phyloP scores from a whole-genome alignment of 2,329 filamentous ascomycete genomes.

The Hymenotorrendiella dingleyae region DNA sequence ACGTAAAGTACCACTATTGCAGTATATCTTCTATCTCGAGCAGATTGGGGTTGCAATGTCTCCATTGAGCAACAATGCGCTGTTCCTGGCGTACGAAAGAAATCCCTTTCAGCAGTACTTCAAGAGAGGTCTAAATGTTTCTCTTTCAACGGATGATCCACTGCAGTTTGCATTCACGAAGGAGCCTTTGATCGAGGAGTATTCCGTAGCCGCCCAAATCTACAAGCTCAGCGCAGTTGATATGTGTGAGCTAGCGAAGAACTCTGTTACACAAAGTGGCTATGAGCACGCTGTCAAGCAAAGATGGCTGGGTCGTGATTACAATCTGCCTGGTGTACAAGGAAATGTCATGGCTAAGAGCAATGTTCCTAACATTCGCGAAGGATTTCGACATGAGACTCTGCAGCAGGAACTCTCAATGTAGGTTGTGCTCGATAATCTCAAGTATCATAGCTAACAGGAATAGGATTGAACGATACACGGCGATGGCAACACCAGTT shows the following conservation, averaged over 20 bases:
- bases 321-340: slow-evolving; percentile 67
- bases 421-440: slow-evolving; percentile 43
- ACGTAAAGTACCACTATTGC: slow-evolving; percentile 87
- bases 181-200: slow-evolving; percentile 95
- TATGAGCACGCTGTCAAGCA: slow-evolving; percentile 87
- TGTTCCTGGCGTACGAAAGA: slow-evolving; percentile 93
- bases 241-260: slow-evolving; percentile 97
- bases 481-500: slow-evolving; percentile 19
- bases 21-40: slow-evolving; percentile 97
- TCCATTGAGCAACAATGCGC: slow-evolving; percentile 93
- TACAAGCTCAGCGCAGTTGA: slow-evolving; percentile 96
- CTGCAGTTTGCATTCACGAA: slow-evolving; percentile 98
- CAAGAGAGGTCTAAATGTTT: slow-evolving; percentile 89
- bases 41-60: slow-evolving; percentile 99
- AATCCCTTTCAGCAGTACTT: slow-evolving; percentile 97
- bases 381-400: slow-evolving; percentile 85
- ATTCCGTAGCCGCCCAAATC: slow-evolving; percentile 95
- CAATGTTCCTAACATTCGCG: slow-evolving; percentile 89
- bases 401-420: slow-evolving; percentile 76
- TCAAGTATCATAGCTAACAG: not conserved
- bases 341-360: slow-evolving; percentile 95
- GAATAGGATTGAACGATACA: slow-evolving; percentile 32
- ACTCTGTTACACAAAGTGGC: slow-evolving; percentile 90
- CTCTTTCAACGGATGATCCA: slow-evolving; percentile 91
- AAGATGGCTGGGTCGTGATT: slow-evolving; percentile 81